Percentiles rank a stretch among this genome's conserved stretches.
Conservation (phyloP, 2,329 filamentous ascomycete genomes). For the Phoma sp. region DNA sequence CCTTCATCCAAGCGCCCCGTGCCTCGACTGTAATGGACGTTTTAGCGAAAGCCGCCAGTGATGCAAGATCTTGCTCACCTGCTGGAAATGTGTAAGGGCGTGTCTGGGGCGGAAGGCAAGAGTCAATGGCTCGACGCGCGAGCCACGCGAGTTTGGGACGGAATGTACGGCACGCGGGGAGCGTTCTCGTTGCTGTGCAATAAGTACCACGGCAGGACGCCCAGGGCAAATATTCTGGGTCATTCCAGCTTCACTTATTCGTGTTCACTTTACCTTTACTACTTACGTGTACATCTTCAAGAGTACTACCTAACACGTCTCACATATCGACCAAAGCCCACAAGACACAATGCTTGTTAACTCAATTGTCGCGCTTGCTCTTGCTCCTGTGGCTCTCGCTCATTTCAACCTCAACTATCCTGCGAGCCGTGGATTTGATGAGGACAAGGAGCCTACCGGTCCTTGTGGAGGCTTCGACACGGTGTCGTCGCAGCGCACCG, state of each 20-base stretch:
- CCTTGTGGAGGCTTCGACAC: slow-evolving; percentile 60
- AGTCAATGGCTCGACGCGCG: slow-evolving; percentile 30
- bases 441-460: slow-evolving; percentile 54
- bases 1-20: slow-evolving; percentile 14
- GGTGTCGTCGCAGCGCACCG: slow-evolving; percentile 52
- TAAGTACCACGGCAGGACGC: slow-evolving; percentile 34
- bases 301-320: background rate
- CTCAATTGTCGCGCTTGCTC: slow-evolving; percentile 47
- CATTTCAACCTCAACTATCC: slow-evolving; percentile 65
- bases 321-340: background rate
- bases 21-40: slow-evolving; percentile 13
- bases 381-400: slow-evolving; percentile 56
- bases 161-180: slow-evolving; percentile 35
- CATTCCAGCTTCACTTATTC: slow-evolving; percentile 1
- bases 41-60: slow-evolving; percentile 25
- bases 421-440: slow-evolving; percentile 55
- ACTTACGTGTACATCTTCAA: background rate
- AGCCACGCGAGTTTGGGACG: slow-evolving; percentile 31
- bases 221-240: slow-evolving; percentile 14
- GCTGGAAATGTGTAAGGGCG: slow-evolving; percentile 23
- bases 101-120: slow-evolving; percentile 14
- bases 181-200: slow-evolving; percentile 22
- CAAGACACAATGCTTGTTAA: slow-evolving; percentile 39
- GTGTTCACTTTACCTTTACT: background rate
- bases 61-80: slow-evolving; percentile 31